Conservation (phyloP, 768 basidiomycete species). For the Artomyces pyxidatus region DNA sequence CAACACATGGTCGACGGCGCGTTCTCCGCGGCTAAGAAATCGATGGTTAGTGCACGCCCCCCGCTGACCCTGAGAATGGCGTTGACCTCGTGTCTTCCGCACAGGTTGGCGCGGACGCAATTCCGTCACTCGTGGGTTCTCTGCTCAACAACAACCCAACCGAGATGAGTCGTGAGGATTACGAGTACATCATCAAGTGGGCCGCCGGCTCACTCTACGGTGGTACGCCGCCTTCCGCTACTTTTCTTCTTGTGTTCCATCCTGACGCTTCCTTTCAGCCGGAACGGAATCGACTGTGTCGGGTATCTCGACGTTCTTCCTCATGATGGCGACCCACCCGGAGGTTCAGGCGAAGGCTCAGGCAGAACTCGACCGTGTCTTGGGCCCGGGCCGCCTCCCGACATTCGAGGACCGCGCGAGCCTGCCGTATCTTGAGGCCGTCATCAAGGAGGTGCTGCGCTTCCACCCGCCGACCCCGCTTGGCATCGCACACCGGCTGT, state of each 20-base stretch:
- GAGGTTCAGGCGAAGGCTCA: slow-evolving; percentile 12
- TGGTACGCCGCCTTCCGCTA: not conserved
- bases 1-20: slow-evolving; percentile 13
- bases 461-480: slow-evolving; percentile 14
- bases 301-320: slow-evolving; percentile 11
- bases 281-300: slow-evolving; percentile 15
- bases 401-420: slow-evolving; percentile 9
- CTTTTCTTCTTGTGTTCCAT: no score
- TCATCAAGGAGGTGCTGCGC: slow-evolving; percentile 14
- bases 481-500: slow-evolving; percentile 24
- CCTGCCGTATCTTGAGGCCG: slow-evolving; percentile 13
- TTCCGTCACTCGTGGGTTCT: slow-evolving; percentile 10
- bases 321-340: slow-evolving; percentile 13
- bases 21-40: slow-evolving; percentile 9
- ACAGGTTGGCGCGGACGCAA: slow-evolving; percentile 7
- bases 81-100: no score
- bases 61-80: no score
- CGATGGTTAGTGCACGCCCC: no score
- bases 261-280: slow-evolving; percentile 1
- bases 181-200: slow-evolving; percentile 17
- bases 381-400: slow-evolving; percentile 12
- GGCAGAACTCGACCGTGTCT: slow-evolving; percentile 11
- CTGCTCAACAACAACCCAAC: slow-evolving; percentile 9
- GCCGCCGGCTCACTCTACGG: slow-evolving; percentile 15
- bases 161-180: slow-evolving; percentile 14